Base-by-base conservation (phyloP, 192 early-diverging fungal species). In the Coemansia asiatica region DNA sequence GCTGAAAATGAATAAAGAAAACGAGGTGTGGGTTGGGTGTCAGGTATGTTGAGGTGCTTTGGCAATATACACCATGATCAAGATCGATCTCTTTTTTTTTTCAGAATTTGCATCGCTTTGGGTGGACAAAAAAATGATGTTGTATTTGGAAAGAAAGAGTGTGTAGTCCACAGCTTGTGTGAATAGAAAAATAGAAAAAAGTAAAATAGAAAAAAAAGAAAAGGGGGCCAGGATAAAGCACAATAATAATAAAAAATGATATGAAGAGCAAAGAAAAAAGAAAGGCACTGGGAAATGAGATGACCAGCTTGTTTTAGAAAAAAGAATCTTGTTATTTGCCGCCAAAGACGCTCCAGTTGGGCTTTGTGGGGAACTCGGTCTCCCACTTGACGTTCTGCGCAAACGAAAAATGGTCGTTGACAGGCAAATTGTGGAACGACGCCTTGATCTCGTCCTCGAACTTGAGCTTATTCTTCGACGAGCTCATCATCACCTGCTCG, bases 371-470 rank as follows among this genome's bases (percentile, higher is more conserved):
- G 60, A 79, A 71, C 48, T 79, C 76, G 27, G 73, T 75, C 61
- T 83, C 73, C 75, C 75, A 83, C 66, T 79, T 79, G 56, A 83
- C 76, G 63, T 79, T 76, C 71, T 82, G 80, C 23, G 70, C 75
- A 72, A 76, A 76, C 48, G 75, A 79, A 57, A 79, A 83, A 56
- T 79, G 75, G 61, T 83, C 81, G 67, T 79, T 75, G 70, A 64
- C 67, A 1, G 81, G 81, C 56, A 83, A 69, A 44, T 83, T 83
- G 54, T 79, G 76, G 76, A 83, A 83, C 54, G 76, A 79, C 16
- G 75, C 76, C 76, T 83, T 83, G 65, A 83, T 83, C 58, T 83
- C 73, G 64, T 83, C 81, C 66, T 79, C 81, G 56, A 79, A 83
- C 61, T 75, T 79, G 67, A 75, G 69, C 67, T 76, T 75, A 60